Evolutionary conservation across 768 basidiomycete species (phyloP), one percentile per base, ranked within the genome.

Genomic region (Leccinellum rugosiceps): DNA sequence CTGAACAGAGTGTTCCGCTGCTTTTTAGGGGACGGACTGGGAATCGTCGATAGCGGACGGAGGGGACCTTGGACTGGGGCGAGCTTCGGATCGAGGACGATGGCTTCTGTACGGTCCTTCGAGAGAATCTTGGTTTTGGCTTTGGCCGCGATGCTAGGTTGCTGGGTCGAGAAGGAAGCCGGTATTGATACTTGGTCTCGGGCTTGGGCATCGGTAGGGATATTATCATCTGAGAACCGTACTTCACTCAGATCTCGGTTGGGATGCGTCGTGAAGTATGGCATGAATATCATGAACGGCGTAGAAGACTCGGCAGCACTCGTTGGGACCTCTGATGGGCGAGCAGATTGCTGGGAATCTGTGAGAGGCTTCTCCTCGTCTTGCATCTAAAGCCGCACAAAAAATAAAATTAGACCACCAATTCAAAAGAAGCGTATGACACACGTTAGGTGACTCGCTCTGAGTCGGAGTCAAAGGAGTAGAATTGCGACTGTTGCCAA

Each of bases 41-140:
- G 53, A 21, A 59, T 32, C 58, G 58, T 70, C 21, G 71, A 71
- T 7, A 72, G 34, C 14, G 72, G 72, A 4, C 69, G 69, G 17
- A 71, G 65, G 17, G 72, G 70, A 10, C 57, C 72, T 15, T 70
- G 70, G 15, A 73, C 70, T 28, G 70, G 70, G 3, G 70, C 68
- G 32, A 71, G 70, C 57, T 73, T 71, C 14, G 70, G 72, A 35
- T 71, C 68, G n/a, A 60, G 54, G 4, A 57, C 41, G n/a, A 71
- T 71, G 19, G 67, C 65, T 47, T 68, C 66, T 3, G 47, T 61
- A 2, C 68, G 62, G 48, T 71, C 70, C 31, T 34, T 50, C n/a
- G 71, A 63, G 25, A 71, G 61, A 21, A 55, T 35, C 38, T 55
- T 65, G 60, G 59, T 34, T 34, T 58, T 65, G 58, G 59, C 61